phyloP scores from a whole-genome alignment of 2,329 filamentous ascomycete genomes.

The Alternaria sp. region DNA sequence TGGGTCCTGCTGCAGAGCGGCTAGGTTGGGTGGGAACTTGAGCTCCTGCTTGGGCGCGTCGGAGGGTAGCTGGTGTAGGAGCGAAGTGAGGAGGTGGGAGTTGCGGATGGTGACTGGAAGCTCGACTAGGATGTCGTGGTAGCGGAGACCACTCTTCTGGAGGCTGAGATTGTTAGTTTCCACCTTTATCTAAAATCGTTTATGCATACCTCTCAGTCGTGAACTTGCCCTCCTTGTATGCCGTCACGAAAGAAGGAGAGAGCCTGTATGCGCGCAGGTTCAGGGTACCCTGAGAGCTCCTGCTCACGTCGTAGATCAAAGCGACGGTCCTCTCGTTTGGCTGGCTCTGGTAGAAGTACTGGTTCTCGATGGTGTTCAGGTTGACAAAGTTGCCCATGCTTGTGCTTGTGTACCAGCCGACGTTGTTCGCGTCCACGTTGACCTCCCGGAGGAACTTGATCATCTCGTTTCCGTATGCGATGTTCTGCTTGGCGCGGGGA shows the following conservation, averaged over 20 bases:
- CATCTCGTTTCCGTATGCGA: constrained; percentile 92
- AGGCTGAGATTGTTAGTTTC: constrained; percentile 63
- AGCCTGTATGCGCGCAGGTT: constrained; percentile 91
- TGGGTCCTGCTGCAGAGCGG: constrained; percentile 73
- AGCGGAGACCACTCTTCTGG: constrained; percentile 91
- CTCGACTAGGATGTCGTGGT: constrained; percentile 92
- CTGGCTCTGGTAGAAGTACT: constrained; percentile 95
- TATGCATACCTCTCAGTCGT: constrained; percentile 83
- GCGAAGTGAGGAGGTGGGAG: constrained; percentile 94
- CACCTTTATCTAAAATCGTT: constrained; percentile 43
- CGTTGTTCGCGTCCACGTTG: constrained; percentile 97
- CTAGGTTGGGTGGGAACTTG: constrained; percentile 77
- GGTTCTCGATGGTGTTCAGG: constrained; percentile 94
- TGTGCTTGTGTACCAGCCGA: constrained; percentile 98
- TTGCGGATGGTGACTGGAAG: constrained; percentile 91
- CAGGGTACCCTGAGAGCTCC: constrained; percentile 89
- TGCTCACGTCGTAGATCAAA: constrained; percentile 92
- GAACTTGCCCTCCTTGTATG: constrained; percentile 97
- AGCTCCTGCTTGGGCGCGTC: constrained; percentile 70
- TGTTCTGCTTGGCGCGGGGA: constrained; percentile 89
- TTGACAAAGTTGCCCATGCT: constrained; percentile 99
- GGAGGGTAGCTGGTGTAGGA: constrained; percentile 87
- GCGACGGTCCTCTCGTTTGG: constrained; percentile 84
- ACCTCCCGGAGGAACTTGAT: constrained; percentile 95
- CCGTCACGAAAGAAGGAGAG: constrained; percentile 83